Conservation (phyloP, 2,329 filamentous ascomycete species). For the Thielaviopsis cerberus region DNA sequence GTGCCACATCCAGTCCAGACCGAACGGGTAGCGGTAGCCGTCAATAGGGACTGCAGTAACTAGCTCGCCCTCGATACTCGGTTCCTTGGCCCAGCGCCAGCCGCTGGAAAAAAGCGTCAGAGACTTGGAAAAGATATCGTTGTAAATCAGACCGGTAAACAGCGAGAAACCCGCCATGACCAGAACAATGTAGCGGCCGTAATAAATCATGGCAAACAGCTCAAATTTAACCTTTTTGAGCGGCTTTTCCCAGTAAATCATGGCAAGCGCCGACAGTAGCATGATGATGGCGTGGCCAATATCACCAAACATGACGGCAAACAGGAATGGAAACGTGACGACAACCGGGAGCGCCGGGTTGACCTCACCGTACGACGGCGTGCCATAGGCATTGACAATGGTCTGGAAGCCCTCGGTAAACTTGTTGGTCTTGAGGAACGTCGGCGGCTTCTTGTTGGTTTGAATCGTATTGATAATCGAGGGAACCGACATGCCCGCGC, state of each 20-base stretch:
- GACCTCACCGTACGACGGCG: slow-evolving; percentile 89
- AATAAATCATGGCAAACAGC: slow-evolving; percentile 95
- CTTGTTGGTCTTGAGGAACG: slow-evolving; percentile 94
- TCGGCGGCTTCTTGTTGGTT: slow-evolving; percentile 93
- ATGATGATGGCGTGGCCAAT: slow-evolving; percentile 86
- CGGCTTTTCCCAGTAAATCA: slow-evolving; percentile 93
- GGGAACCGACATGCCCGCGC: slow-evolving; percentile 86
- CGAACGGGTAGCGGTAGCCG: slow-evolving; percentile 82
- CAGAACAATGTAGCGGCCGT: slow-evolving; percentile 92
- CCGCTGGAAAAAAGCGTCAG: slow-evolving; percentile 76
- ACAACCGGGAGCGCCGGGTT: slow-evolving; percentile 92
- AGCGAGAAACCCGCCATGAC: slow-evolving; percentile 97
- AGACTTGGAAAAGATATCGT: slow-evolving; percentile 88
- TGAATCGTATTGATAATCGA: slow-evolving; percentile 97
- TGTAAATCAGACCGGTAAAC: slow-evolving; percentile 94
- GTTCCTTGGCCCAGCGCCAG: slow-evolving; percentile 61
- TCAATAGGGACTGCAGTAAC: slow-evolving; percentile 50
- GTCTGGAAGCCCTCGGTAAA: slow-evolving; percentile 97
- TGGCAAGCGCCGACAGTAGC: slow-evolving; percentile 61
- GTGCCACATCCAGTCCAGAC: slow-evolving; percentile 92
- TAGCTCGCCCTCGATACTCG: slow-evolving; percentile 35
- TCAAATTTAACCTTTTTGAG: slow-evolving; percentile 86
- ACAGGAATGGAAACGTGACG: slow-evolving; percentile 97
- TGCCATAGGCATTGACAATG: slow-evolving; percentile 96
- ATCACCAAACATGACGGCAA: slow-evolving; percentile 99